Evolutionary conservation across 805 yeast species (phyloP).

Genomic region (Candida cerambycidarum): DNA sequence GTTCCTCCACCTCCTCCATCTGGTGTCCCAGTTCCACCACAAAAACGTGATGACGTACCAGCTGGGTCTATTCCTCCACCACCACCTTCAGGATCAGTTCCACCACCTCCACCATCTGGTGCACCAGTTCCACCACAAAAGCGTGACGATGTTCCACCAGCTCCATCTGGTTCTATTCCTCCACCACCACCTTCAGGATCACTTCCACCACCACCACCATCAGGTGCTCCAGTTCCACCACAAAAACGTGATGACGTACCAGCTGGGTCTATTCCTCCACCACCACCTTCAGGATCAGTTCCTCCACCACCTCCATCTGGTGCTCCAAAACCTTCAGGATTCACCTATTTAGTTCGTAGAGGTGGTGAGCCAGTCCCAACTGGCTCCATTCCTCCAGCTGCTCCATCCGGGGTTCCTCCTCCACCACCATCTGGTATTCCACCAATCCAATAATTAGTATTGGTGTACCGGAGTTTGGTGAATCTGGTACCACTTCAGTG

Average conservation of each 20-base stretch:
- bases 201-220: background rate
- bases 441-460: too few relatives aligned
- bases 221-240: background rate
- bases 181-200: background rate
- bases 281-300: background rate
- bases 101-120: background rate
- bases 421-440: background rate
- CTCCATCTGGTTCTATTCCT: background rate
- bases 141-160: background rate
- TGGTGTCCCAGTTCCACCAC: conserved; percentile 1
- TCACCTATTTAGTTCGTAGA: too few relatives aligned
- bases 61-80: background rate
- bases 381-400: background rate
- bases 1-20: background rate
- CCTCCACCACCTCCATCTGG: too few relatives aligned
- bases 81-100: background rate
- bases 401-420: background rate
- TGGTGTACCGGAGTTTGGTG: too few relatives aligned
- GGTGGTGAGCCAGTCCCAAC: background rate
- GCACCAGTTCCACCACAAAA: too few relatives aligned
- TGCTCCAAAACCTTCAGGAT: background rate
- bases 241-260: background rate
- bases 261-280: background rate
- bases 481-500: background rate
- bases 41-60: background rate